These are phyloP conservation scores for Candida germanica DNA, from an alignment of 805 yeast genomes.

Conservation along the genomic window DNA sequence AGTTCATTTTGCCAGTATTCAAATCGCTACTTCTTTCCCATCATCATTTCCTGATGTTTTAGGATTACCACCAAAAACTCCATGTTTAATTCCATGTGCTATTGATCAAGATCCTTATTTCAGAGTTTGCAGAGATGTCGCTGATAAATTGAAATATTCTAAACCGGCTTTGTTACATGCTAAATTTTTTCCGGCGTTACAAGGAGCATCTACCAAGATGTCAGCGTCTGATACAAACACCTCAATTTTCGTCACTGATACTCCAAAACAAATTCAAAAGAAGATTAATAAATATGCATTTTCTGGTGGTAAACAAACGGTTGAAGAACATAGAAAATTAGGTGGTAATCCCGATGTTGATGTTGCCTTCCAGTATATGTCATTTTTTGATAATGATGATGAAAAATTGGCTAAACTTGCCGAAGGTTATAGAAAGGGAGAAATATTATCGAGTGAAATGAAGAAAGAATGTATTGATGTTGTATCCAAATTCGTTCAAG, in stretches of 20 bases:
- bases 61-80: constrained; percentile 84
- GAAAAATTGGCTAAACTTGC: constrained; percentile 62
- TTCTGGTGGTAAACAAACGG: constrained; percentile 84
- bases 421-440: constrained; percentile 72
- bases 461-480: constrained; percentile 81
- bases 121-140: constrained; percentile 96
- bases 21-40: constrained; percentile 94
- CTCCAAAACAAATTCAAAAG: constrained; percentile 86
- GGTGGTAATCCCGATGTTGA: constrained; percentile 97
- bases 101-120: constrained; percentile 99
- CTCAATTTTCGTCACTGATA: constrained; percentile 94
- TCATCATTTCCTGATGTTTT: constrained; percentile 92
- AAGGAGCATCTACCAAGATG: constrained; percentile 96
- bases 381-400: constrained; percentile 89
- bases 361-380: constrained; percentile 88
- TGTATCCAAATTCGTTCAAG: constrained; percentile 73
- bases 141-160: constrained; percentile 82
- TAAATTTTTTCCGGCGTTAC: constrained; percentile 95
- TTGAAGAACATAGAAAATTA: constrained; percentile 83
- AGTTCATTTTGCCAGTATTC: constrained; percentile 91
- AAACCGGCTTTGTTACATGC: constrained; percentile 94
- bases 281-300: constrained; percentile 96
- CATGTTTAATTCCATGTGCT: constrained; percentile 97
- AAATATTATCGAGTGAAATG: constrained; percentile 87
- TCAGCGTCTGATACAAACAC: constrained; percentile 88